Evolutionary conservation across 139 green algal species (phyloP).

Genomic region (Nannochloris sp.): DNA sequence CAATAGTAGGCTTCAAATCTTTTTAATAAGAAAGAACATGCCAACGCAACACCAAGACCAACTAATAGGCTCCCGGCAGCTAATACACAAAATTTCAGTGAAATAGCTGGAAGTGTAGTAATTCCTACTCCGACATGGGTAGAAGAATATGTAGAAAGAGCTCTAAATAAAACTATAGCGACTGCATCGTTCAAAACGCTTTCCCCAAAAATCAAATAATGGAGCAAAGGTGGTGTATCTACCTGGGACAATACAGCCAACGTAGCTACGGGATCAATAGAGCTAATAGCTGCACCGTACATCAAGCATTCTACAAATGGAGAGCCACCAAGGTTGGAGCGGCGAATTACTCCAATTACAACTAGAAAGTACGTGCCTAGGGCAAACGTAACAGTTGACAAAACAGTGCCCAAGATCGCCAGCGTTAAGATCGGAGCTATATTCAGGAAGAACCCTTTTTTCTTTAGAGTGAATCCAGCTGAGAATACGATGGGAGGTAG

Average conservation of each 20-base stretch:
- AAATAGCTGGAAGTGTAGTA: conserved; percentile 10
- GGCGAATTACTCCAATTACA: conserved; percentile 31
- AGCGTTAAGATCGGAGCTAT: conserved; percentile 27
- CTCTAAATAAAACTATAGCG: conserved; percentile 66
- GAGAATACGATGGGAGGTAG: conserved; percentile 75
- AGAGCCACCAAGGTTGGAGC: conserved; percentile 22
- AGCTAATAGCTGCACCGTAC: conserved; percentile 55
- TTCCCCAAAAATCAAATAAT: conserved; percentile 47
- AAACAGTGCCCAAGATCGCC: conserved; percentile 53
- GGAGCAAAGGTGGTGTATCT: conserved; percentile 29
- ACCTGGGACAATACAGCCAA: conserved; percentile 31
- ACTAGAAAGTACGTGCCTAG: conserved; percentile 53
- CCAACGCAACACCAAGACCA: conserved; percentile 39
- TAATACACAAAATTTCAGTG: conserved; percentile 34
- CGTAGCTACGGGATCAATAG: conserved; percentile 66
- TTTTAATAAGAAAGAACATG: conserved; percentile 43
- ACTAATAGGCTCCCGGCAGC: conserved; percentile 37
- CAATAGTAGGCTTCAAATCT: conserved; percentile 24
- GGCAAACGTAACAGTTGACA: conserved; percentile 47
- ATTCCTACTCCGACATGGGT: neutral
- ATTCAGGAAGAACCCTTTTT: conserved; percentile 36
- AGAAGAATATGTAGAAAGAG: conserved; percentile 37
- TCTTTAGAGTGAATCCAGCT: conserved; percentile 50
- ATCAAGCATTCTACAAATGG: conserved; percentile 53
- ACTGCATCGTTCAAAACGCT: conserved; percentile 70